These are phyloP conservation scores for Albophoma yamanashiensis DNA, from an alignment of 2,329 filamentous ascomycete genomes.

Conservation along the genomic window DNA sequence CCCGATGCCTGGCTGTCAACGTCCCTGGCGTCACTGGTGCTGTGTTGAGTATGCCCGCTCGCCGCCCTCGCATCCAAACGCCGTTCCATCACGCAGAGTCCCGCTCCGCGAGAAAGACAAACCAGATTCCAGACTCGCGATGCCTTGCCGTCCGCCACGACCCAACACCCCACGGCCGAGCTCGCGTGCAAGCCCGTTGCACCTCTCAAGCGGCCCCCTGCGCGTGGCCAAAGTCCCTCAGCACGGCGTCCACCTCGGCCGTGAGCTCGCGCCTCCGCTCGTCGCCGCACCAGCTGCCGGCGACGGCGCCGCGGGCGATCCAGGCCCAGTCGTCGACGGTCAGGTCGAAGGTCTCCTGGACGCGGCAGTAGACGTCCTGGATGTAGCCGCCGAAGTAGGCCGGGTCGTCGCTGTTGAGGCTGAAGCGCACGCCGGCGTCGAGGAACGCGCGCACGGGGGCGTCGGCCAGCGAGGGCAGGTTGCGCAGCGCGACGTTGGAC, in stretches of 20 bases:
- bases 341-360: slow-evolving; percentile 61
- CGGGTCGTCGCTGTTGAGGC: background rate
- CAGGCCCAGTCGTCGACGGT: slow-evolving; percentile 53
- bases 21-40: background rate
- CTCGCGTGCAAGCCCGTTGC: background rate
- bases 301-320: slow-evolving; percentile 51
- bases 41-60: background rate
- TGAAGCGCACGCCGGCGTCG: background rate
- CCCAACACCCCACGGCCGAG: background rate
- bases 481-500: slow-evolving; percentile 47
- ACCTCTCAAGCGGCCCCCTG: background rate
- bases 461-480: slow-evolving; percentile 9
- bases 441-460: background rate
- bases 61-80: background rate
- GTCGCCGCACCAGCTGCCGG: slow-evolving; percentile 59
- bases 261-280: slow-evolving; percentile 38
- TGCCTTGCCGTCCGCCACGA: background rate
- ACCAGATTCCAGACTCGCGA: no score
- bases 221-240: background rate
- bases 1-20: background rate
- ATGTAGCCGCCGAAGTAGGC: background rate
- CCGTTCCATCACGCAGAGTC: background rate
- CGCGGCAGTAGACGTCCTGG: slow-evolving; percentile 34
- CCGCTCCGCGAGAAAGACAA: background rate
- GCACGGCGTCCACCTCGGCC: background rate